Evolutionary conservation across 2,329 filamentous ascomycete species (phyloP).

Genomic region (Pseudofabraea citricarpa): DNA sequence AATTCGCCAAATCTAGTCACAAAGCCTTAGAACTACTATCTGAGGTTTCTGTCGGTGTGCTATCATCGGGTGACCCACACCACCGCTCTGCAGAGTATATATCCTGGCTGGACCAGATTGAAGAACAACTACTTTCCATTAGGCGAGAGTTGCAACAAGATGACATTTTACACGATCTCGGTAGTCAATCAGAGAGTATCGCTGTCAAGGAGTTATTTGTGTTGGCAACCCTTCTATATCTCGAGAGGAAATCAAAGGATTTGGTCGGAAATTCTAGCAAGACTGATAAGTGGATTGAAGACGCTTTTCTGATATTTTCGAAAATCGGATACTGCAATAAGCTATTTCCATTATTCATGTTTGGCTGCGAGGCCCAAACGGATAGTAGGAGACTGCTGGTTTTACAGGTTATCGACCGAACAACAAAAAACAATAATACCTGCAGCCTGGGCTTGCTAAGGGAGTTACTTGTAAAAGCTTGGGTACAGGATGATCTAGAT

Average conservation of each 20-base stretch:
- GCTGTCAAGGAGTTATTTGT: slow-evolving; percentile 1
- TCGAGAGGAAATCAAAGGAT: slow-evolving; percentile 1
- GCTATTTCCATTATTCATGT: neutral
- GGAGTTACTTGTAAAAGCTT: too few relatives aligned
- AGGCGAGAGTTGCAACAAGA: neutral
- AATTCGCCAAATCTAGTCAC: neutral
- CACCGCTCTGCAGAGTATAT: neutral
- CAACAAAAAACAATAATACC: too few relatives aligned
- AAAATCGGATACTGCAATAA: neutral
- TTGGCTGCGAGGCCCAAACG: neutral
- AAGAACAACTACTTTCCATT: neutral
- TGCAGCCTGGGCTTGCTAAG: too few relatives aligned
- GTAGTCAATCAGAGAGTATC: slow-evolving; percentile 1
- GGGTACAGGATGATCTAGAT: too few relatives aligned
- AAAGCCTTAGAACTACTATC: neutral
- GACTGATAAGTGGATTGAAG: neutral
- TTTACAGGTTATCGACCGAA: too few relatives aligned
- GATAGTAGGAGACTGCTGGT: neutral
- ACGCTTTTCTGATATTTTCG: neutral
- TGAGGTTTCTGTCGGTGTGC: neutral
- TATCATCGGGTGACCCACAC: neutral
- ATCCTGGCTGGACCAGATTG: slow-evolving; percentile 1
- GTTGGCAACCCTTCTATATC: neutral
- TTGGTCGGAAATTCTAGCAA: slow-evolving; percentile 1
- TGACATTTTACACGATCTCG: neutral